phyloP scores from a whole-genome alignment of 2,329 filamentous ascomycete species.

The Macroventuria anomochaeta region DNA sequence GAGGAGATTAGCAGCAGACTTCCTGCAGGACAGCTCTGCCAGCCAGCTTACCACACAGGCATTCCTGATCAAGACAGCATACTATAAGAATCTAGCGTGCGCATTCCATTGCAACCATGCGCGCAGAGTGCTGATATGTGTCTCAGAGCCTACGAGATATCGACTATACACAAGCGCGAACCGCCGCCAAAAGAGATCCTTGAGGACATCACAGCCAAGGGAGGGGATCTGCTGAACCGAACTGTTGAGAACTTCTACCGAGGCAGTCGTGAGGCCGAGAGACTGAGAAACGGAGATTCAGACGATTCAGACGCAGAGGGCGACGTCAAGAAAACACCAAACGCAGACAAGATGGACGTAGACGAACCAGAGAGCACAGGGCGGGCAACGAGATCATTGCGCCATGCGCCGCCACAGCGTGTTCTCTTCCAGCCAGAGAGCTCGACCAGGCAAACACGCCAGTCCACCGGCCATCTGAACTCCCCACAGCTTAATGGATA shows the following conservation, averaged over 20 bases:
- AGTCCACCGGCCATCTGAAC: conserved; percentile 50
- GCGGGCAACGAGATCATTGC: conserved; percentile 58
- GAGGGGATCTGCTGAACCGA: conserved; percentile 77
- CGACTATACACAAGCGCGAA: conserved; percentile 75
- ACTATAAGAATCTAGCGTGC: conserved; percentile 83
- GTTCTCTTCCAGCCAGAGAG: conserved; percentile 86
- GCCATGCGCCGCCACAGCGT: conserved; percentile 84
- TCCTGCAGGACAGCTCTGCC: conserved; percentile 70
- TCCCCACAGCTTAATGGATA: conserved; percentile 55
- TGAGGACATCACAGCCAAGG: conserved; percentile 80
- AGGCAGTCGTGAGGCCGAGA: conserved; percentile 56
- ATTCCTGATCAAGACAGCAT: conserved; percentile 84
- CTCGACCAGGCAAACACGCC: conserved; percentile 68
- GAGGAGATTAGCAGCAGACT: conserved; percentile 78
- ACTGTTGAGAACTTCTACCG: conserved; percentile 76
- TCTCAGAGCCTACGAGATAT: conserved; percentile 77
- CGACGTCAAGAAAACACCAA: conserved; percentile 55
- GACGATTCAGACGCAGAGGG: conserved; percentile 54
- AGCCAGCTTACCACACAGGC: conserved; percentile 79
- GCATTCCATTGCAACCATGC: conserved; percentile 25
- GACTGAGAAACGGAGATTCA: conserved; percentile 59
- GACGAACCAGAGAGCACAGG: conserved; percentile 58
- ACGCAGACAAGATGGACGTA: conserved; percentile 56
- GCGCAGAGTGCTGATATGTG: conserved; percentile 19
- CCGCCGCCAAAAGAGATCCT: conserved; percentile 88